Conservation (phyloP, 148 eudicot species). For the Pouteria glomerata region DNA sequence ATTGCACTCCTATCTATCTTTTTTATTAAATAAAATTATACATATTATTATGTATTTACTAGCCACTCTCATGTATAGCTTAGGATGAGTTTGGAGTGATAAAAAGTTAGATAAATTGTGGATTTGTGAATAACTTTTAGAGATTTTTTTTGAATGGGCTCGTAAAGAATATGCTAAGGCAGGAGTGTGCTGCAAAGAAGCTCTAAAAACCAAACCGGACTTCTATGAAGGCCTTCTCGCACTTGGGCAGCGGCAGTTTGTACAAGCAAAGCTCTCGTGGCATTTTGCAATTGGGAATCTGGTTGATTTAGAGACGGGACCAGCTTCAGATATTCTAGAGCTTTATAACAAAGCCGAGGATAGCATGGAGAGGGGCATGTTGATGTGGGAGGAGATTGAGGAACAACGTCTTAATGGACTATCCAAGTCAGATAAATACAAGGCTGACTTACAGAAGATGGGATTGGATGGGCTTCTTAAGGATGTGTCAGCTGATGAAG, state of each 20-base stretch:
- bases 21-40: no score
- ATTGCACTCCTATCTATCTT: no score
- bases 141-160: conserved; percentile 93
- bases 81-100: no score
- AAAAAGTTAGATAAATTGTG: no score
- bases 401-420: conserved; percentile 84
- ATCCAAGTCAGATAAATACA: conserved; percentile 62
- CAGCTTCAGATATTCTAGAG: conserved; percentile 52
- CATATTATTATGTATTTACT: no score
- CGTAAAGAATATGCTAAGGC: conserved; percentile 65
- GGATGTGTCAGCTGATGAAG: conserved; percentile 62
- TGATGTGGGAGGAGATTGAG: conserved; percentile 94
- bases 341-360: conserved; percentile 89
- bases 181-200: conserved; percentile 60
- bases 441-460: conserved; percentile 47
- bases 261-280: conserved; percentile 87
- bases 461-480: conserved; percentile 65
- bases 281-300: conserved; percentile 42
- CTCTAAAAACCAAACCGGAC: conserved; percentile 72
- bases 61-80: no score
- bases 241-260: conserved; percentile 87
- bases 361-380: conserved; percentile 90
- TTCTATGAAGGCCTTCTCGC: conserved; percentile 87
- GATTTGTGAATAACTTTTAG: no score
- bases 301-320: conserved; percentile 38